Base-by-base conservation (phyloP, 2,329 filamentous ascomycete species). In the Curvularia lunata region DNA sequence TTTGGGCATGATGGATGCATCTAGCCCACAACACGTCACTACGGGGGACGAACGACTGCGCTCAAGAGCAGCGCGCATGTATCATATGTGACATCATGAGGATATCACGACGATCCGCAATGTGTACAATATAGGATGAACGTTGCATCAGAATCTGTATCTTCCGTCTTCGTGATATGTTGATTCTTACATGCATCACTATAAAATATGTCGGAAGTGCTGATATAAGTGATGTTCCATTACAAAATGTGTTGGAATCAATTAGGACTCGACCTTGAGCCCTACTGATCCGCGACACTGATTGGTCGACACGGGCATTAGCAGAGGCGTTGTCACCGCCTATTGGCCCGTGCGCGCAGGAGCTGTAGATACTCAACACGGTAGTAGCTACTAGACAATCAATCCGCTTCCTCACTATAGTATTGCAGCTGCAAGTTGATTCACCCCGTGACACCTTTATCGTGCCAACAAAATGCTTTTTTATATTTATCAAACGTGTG, bases 1-100 rank as follows among this genome's bases (percentile, higher is more conserved):
- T 37, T 45, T 38, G 34, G 43, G 23, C 42, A 58, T 34, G 40
- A 54, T 42, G 32, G 56, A 40, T 46, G 27, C 46, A 19, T n/a
- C 40, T 19, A 37, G 46, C 53, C 45, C 38, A 42, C 30, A 25
- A 43, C 32, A 47, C 13, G 49, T 47, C 25, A 54, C 28, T 12
- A 40, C 3, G 6, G 48, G 48, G 28, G 46, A 27, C 23, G 12
- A 16, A 48, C 19, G 50, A 25, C 37, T 18, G 54, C 54, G 58
- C 53, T 49, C 25, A 40, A 21, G 12, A 56, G 28, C 40, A 49
- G 51, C 54, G 45, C 43, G 18, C 50, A 59, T 66, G 64, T 66
- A 66, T 56, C 56, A 64, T 66, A 66, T 63, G 58, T 65, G 58
- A 53, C 64, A 60, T 57, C 55, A 62, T 56, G 45, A 53, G 50